These are phyloP conservation scores for Spathaspora passalidarum DNA, from an alignment of 805 yeast genomes.

Conservation along the genomic window DNA sequence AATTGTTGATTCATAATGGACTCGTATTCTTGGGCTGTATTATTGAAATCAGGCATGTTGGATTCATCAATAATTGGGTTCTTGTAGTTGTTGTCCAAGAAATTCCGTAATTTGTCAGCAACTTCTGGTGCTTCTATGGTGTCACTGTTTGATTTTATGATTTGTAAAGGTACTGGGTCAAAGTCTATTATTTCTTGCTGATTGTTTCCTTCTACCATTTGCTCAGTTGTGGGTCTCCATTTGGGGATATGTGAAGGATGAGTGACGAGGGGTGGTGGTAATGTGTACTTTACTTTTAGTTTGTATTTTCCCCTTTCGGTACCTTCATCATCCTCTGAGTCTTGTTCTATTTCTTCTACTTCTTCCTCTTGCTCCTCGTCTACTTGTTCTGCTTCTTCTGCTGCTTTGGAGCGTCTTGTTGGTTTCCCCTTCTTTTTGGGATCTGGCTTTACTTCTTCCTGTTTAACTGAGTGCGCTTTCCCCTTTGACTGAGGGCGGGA, in stretches of 20 bases:
- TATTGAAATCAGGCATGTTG: conserved; percentile 24
- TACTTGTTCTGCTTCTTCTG: conserved; percentile 5
- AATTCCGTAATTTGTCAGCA: conserved; percentile 22
- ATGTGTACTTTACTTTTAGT: conserved; percentile 28
- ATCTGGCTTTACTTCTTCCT: not conserved
- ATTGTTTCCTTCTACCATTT: conserved; percentile 10
- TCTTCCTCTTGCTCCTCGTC: conserved; percentile 9
- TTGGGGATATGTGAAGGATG: conserved; percentile 45
- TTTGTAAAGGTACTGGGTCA: conserved; percentile 25
- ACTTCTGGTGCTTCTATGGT: conserved; percentile 24
- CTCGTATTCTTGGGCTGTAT: conserved; percentile 55
- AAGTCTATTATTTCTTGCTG: conserved; percentile 22
- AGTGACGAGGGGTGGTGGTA: conserved; percentile 35
- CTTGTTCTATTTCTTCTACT: conserved; percentile 5
- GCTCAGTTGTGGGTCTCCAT: conserved; percentile 32
- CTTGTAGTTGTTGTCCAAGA: conserved; percentile 26
- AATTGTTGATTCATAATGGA: conserved; percentile 53
- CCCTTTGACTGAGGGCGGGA: not conserved
- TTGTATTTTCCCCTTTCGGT: conserved; percentile 10
- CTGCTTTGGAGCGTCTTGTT: not conserved
- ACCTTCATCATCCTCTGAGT: conserved; percentile 1
- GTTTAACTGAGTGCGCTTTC: not conserved
- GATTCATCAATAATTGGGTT: conserved; percentile 39
- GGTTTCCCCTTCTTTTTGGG: not conserved
- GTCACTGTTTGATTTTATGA: conserved; percentile 14